These are phyloP conservation scores for Rhizoclosmatium sp. DNA, from an alignment of 192 early-diverging fungal species.

Conservation along the genomic window DNA sequence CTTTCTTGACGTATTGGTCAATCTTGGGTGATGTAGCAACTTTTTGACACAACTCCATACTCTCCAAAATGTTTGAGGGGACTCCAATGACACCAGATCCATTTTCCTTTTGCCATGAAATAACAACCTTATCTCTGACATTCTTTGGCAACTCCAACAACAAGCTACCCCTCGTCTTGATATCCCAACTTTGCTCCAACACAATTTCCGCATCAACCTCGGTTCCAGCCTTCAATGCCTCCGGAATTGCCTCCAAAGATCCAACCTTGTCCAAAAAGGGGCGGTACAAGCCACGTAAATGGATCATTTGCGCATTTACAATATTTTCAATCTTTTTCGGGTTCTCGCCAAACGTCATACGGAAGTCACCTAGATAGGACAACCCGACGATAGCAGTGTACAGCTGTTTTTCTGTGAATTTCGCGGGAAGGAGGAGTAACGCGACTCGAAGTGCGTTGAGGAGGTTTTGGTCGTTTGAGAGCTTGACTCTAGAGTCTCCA, in stretches of 20 bases:
- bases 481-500: conserved; percentile 75
- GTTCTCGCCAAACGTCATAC: conserved; percentile 91
- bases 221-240: neutral
- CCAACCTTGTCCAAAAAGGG: conserved; percentile 55
- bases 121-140: conserved; percentile 64
- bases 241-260: conserved; percentile 34
- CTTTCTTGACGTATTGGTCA: conserved; percentile 53
- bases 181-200: conserved; percentile 46
- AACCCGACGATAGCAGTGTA: conserved; percentile 83
- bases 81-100: conserved; percentile 51
- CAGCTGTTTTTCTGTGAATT: conserved; percentile 83
- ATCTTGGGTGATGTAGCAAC: conserved; percentile 53
- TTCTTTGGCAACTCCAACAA: conserved; percentile 83
- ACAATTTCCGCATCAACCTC: conserved; percentile 1
- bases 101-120: conserved; percentile 40
- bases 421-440: conserved; percentile 80
- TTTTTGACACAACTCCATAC: conserved; percentile 48
- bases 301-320: conserved; percentile 76
- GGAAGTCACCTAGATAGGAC: conserved; percentile 92
- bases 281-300: conserved; percentile 60
- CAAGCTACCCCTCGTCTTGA: conserved; percentile 67
- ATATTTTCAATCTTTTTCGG: conserved; percentile 96
- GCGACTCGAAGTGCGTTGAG: conserved; percentile 84
- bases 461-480: conserved; percentile 87
- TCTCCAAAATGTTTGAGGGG: conserved; percentile 36